phyloP scores from a whole-genome alignment of 441 rosid species.

The Cnidoscolus chayamansa region DNA sequence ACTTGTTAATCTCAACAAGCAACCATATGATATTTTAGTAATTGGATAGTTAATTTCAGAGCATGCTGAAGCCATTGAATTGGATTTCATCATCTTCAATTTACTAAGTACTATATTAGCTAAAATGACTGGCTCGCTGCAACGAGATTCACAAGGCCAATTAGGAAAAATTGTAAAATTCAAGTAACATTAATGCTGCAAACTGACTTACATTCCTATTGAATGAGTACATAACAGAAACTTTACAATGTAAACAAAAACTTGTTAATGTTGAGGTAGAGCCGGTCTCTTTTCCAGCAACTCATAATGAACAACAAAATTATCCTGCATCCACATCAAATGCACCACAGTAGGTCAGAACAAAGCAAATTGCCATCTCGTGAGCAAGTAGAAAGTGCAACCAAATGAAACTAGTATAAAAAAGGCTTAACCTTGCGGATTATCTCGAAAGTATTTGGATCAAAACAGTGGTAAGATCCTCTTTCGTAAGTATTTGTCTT shows the following conservation, averaged over 20 bases:
- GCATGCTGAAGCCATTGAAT: background rate
- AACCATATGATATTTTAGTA: too few relatives aligned
- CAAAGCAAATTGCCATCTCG: background rate
- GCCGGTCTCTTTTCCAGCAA: conserved; percentile 79
- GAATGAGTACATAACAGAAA: conserved; percentile 34
- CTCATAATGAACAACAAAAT: conserved; percentile 75
- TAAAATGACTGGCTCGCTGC: background rate
- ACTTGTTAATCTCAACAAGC: too few relatives aligned
- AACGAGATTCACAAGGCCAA: conserved; percentile 16
- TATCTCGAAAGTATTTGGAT: conserved; percentile 66
- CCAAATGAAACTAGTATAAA: background rate
- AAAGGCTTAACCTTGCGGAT: conserved; percentile 56
- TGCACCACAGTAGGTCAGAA: background rate
- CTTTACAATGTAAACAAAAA: conserved; percentile 45
- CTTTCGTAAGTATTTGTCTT: conserved; percentile 76
- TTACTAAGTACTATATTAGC: conserved; percentile 4
- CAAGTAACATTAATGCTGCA: conserved; percentile 37
- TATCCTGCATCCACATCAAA: conserved; percentile 61
- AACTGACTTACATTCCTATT: conserved; percentile 44
- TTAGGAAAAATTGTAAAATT: conserved; percentile 29
- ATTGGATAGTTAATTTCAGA: too few relatives aligned
- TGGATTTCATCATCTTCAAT: background rate
- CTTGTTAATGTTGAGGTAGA: conserved; percentile 59
- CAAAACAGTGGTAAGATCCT: conserved; percentile 86
- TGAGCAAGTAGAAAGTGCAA: background rate